Evolutionary conservation across 768 basidiomycete genomes (phyloP).

Genomic region (Stropharia rugosoannulata): DNA sequence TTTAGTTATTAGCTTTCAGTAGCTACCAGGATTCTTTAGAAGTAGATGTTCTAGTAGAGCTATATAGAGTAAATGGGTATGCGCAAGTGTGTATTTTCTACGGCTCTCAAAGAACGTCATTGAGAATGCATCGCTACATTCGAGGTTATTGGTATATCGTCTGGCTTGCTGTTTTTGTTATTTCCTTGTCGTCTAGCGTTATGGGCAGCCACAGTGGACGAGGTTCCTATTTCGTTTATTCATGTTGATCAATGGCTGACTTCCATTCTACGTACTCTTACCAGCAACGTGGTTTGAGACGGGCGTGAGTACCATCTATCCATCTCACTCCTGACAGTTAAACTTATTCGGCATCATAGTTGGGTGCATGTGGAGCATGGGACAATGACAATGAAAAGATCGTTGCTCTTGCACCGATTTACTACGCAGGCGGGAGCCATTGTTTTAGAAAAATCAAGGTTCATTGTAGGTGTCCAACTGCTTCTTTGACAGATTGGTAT

Average conservation of each 20-base stretch:
- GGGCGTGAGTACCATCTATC: constrained; percentile 10
- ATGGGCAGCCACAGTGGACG: not conserved
- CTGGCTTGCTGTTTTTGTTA: not conserved
- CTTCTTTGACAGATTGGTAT: not conserved
- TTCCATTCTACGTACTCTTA: not conserved
- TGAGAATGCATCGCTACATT: no score
- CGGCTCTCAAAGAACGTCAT: no score
- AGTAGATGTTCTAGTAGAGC: not conserved
- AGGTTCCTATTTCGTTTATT: not conserved
- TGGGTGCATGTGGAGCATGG: constrained; percentile 20
- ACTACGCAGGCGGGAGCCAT: constrained; percentile 16
- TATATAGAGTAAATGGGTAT: not conserved
- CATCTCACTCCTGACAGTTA: not conserved
- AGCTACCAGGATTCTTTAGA: not conserved
- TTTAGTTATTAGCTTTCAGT: not conserved
- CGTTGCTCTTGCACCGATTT: constrained; percentile 18
- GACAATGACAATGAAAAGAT: constrained; percentile 20
- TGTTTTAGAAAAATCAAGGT: constrained; percentile 19
- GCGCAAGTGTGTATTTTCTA: no score
- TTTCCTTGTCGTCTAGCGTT: not conserved
- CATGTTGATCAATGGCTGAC: not conserved
- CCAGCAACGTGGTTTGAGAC: constrained; percentile 2
- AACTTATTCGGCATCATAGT: constrained; percentile 4
- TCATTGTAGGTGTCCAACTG: constrained; percentile 14
- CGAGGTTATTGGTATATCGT: no score